A percentile compares a stretch with the other conserved stretches of the same genome.
Evolutionary conservation across 768 basidiomycete genomes (phyloP).

Genomic region (Piloderma croceum): DNA sequence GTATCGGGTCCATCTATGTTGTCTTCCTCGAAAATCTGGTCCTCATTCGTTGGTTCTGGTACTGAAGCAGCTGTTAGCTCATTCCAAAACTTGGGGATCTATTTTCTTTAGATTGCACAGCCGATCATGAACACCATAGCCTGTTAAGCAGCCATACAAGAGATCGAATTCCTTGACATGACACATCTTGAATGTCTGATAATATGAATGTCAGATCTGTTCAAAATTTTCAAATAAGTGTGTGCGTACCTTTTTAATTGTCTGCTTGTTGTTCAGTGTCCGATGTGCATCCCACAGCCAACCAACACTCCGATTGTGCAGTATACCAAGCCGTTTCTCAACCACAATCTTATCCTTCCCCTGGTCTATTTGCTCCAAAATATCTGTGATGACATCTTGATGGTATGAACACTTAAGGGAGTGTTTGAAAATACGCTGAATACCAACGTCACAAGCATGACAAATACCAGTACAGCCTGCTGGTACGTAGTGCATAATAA

Average conservation of each 20-base stretch:
- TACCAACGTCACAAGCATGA: conserved; percentile 30
- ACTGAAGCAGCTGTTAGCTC: not conserved
- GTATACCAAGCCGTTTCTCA: too few species aligned
- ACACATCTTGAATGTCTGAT: too few species aligned
- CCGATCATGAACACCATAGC: not conserved
- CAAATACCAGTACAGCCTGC: conserved; percentile 27
- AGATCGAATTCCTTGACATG: not conserved
- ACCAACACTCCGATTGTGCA: too few species aligned
- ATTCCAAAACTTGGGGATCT: not conserved
- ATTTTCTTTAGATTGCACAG: not conserved
- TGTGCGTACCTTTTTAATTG: too few species aligned
- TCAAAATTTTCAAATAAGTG: too few species aligned
- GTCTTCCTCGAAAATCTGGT: too few species aligned
- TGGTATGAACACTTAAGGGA: conserved; percentile 28
- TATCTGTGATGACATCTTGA: conserved; percentile 28
- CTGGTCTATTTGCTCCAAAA: conserved; percentile 21
- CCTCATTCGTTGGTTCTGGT: too few species aligned
- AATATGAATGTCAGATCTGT: too few species aligned
- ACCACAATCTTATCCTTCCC: too few species aligned
- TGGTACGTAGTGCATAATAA: conserved; percentile 28
- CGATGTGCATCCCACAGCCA: too few species aligned
- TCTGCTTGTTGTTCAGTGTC: too few species aligned
- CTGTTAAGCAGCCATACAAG: not conserved
- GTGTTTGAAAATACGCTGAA: conserved; percentile 33
- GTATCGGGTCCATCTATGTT: too few species aligned